A percentile compares a stretch with the other conserved stretches of the same genome.
Evolutionary conservation across 495 filamentous ascomycete genomes (phyloP).

Genomic region (Pyrenula aspistea): DNA sequence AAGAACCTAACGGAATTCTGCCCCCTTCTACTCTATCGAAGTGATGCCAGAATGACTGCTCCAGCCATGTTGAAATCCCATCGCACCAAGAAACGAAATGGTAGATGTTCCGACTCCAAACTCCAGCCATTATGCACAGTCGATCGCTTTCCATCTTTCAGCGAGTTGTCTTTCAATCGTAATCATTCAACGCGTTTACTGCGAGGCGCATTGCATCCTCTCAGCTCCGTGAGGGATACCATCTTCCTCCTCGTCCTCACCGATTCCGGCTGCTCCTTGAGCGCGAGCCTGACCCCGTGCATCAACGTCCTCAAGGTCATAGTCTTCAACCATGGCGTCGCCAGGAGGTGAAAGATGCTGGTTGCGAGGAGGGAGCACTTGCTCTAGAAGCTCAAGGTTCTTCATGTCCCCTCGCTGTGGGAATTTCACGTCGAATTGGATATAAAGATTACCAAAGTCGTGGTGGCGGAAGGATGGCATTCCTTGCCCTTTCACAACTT

Average conservation of each 20-base stretch:
- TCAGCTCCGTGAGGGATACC: slow-evolving; percentile 68
- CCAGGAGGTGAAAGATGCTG: slow-evolving; percentile 47
- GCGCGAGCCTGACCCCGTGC: slow-evolving; percentile 58
- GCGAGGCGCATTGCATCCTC: slow-evolving; percentile 93
- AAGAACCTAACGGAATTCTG: no score
- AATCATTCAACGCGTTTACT: slow-evolving; percentile 43
- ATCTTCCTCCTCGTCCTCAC: slow-evolving; percentile 73
- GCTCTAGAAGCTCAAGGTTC: slow-evolving; percentile 53
- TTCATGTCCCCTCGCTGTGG: slow-evolving; percentile 46
- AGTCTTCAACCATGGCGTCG: slow-evolving; percentile 87
- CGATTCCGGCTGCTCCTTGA: slow-evolving; percentile 54
- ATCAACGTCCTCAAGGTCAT: slow-evolving; percentile 71
- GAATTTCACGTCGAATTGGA: slow-evolving; percentile 97
- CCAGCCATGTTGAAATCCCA: neutral
- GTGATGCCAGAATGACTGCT: neutral
- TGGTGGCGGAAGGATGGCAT: slow-evolving; percentile 98
- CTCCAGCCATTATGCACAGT: no score
- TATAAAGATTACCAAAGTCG: slow-evolving; percentile 91
- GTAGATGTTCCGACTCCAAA: neutral
- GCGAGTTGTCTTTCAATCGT: neutral
- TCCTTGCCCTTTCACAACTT: slow-evolving; percentile 92
- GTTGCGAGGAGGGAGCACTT: slow-evolving; percentile 64
- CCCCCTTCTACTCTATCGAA: neutral
- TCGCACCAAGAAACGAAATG: neutral
- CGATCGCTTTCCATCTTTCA: neutral